Base-by-base conservation (phyloP, 768 basidiomycete species). In the Trichaptum fuscoviolaceum region DNA sequence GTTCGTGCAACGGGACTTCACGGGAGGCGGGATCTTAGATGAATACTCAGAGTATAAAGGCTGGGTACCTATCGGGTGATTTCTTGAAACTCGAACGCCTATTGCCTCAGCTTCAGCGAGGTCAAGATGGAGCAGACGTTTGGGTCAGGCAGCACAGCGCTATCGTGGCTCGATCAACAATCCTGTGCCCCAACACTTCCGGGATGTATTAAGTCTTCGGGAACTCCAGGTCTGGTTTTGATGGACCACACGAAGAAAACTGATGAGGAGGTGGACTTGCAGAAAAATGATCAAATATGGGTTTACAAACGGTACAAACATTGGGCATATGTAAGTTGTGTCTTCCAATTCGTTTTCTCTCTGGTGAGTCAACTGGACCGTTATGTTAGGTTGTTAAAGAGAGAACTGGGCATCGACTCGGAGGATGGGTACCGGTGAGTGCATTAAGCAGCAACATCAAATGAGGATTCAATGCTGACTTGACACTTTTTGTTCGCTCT, bases 241-340 rank as follows among this genome's bases (percentile, higher is more conserved):
- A 99, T 96, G 95, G 95, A 98, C 71, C 98, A 97, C 77, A 87
- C 86, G 77, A 92, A 92, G 78, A 93, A 95, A 72, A 95, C 94
- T 0, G 91, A 93, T 4, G 96, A 97, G 70, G 96, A 99, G 77
- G 79, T 99, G 67, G 89, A 92, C 71, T 79, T 99, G 57, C 84
- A 83, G 63, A 97, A 96, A 75, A 95, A 96, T 70, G 94, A 98
- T 74, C 79, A 85, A 25, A 73, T 99, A 69, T 83, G 94, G 69
- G 96, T 99, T 52, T 97, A 97, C 80, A 99, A 99, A 81, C 85
- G 96, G 69, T 99, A 99, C 75, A 97, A 96, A 68, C 95, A 98
- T 77, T 98, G 96, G 95, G 93, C 92, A 76, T 95, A 95, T 78
- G 92, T 93, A 73, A 65, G 84, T 78, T 63, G 27, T 66, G 63